A percentile compares a stretch with the other conserved stretches of the same genome.
phyloP scores from a whole-genome alignment of 164 flowering plant genomes.

The Berberis thunbergii region DNA sequence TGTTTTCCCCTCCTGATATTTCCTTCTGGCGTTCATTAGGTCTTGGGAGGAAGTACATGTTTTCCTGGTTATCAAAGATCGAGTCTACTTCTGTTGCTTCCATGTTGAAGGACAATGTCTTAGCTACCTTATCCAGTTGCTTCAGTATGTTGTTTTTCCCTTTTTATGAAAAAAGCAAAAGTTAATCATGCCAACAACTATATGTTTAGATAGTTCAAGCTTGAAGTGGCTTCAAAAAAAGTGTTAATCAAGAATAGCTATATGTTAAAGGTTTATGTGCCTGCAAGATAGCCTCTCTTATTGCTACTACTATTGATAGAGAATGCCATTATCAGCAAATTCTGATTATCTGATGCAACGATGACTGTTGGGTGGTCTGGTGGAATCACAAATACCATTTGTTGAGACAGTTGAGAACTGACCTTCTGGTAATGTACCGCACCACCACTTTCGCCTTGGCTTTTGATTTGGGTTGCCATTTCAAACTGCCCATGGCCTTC shows the following conservation, averaged over 20 bases:
- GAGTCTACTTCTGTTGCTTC: background rate
- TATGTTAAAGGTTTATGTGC: background rate
- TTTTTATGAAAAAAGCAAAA: background rate
- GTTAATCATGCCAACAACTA: background rate
- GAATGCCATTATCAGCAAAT: background rate
- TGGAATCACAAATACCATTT: background rate
- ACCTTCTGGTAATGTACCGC: background rate
- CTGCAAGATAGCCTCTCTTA: constrained; percentile 1
- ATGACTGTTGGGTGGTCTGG: background rate
- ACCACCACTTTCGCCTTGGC: background rate
- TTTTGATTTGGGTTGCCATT: background rate
- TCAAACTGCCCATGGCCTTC: background rate
- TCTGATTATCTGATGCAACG: background rate
- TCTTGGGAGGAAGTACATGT: background rate
- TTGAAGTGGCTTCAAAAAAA: background rate
- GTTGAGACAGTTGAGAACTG: background rate
- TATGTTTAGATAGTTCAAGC: background rate
- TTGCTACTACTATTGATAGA: background rate
- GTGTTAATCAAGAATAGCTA: too few species aligned
- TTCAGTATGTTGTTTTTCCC: background rate
- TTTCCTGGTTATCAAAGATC: background rate
- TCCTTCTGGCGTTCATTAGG: constrained; percentile 1
- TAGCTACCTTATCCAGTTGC: background rate
- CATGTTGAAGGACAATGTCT: background rate
- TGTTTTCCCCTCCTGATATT: too few species aligned